Evolutionary conservation across 2,329 filamentous ascomycete species (phyloP), one percentile per base, ranked within the genome.

Genomic region (Sordariomycetes sp.): DNA sequence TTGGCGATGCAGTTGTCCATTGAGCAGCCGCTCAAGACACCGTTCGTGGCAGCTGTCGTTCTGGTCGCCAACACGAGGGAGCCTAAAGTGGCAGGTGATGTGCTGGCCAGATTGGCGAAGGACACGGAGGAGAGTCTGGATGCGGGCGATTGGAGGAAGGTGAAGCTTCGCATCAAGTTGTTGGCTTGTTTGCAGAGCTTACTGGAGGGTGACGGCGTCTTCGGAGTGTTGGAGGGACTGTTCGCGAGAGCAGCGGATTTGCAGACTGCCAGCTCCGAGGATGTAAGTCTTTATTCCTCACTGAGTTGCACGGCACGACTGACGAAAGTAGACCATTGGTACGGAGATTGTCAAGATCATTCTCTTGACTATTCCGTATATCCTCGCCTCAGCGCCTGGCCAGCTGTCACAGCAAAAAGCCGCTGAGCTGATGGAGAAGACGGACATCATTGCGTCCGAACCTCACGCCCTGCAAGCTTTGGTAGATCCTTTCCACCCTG

Each of bases 1-100:
- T 70, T 94, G 20, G 67, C 79, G 7, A 63, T 88, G 38, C 84
- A 90, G 58, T 69, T 96, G 44, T 71, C 83, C 28, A 56, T 86
- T 23, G 92, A 98, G 62, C 92, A 98, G 61, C 92, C 92, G 2
- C 81, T 98, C 58, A 96, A 96, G 68, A 93, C 87, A n/a, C 90
- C 92, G 0, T 96, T 95, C 54, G 72, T 94, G 24, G 87, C 88
- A 8, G 86, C 84, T 15, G 79, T 90, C 11, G 72, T 93, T 28
- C 70, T 94, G 38, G 73, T 86, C 37, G 73, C 80, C 44, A 95
- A 96, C 61, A 73, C 75, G 18, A 63, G 83, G 47, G 86, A 86
- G 51, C 69, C 82, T 5, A 83, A 92, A 44, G 68, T 94, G 23
- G 75, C 82, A 21, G 69, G 70, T 24, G 75, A 86, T 42, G 66